Evolutionary conservation across 2,329 filamentous ascomycete species (phyloP).

Genomic region (Zelopaecilomyces penicillatus): DNA sequence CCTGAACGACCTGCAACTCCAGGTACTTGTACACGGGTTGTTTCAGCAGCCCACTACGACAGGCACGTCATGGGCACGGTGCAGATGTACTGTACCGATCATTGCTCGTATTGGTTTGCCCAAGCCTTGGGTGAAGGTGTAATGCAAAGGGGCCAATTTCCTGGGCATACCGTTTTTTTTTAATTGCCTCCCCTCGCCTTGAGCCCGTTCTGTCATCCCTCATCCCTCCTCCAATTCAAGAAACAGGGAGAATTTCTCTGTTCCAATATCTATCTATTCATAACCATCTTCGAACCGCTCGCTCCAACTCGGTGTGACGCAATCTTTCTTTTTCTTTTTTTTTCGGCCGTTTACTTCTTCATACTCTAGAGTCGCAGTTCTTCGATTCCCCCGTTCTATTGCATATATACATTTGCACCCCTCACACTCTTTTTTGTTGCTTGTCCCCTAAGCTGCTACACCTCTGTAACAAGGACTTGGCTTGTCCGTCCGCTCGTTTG

Average conservation of each 20-base stretch:
- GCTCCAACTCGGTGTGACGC: not conserved
- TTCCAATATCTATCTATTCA: too few species aligned
- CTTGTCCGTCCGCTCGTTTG: constrained; percentile 32
- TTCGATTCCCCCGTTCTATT: constrained; percentile 24
- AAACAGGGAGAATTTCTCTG: constrained; percentile 1
- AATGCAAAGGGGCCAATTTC: constrained; percentile 18
- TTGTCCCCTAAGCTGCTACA: constrained; percentile 3
- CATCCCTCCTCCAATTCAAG: constrained; percentile 5
- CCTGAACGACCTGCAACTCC: not conserved
- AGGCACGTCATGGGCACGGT: not conserved
- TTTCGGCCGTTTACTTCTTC: constrained; percentile 21
- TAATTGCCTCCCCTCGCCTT: constrained; percentile 24
- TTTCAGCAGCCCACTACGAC: too few species aligned
- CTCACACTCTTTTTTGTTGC: constrained; percentile 16
- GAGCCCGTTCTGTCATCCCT: constrained; percentile 10
- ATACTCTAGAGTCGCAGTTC: constrained; percentile 13
- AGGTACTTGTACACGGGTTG: constrained; percentile 1
- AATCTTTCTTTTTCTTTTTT: constrained; percentile 7
- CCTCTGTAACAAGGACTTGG: constrained; percentile 16
- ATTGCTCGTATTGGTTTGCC: not conserved
- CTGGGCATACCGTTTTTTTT: constrained; percentile 15
- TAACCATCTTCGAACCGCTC: too few species aligned
- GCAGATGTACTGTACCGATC: not conserved
- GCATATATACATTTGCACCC: constrained; percentile 22
- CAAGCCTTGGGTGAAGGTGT: too few species aligned